Evolutionary conservation across 2,329 filamentous ascomycete genomes (phyloP).

Genomic region (Periconia sp.): DNA sequence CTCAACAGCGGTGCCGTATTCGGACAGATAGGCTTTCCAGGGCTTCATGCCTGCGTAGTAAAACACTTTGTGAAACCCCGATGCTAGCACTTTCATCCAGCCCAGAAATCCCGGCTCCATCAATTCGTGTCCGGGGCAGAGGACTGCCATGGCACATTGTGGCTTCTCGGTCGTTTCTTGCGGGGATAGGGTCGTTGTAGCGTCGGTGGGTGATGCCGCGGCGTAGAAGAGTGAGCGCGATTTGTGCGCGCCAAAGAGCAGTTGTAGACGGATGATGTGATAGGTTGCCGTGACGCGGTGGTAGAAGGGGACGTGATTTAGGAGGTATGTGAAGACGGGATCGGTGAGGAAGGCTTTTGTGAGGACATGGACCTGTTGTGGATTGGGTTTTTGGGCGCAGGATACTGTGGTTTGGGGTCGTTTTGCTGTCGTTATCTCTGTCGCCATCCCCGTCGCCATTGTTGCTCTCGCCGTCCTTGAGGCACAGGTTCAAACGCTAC

Average conservation of each 20-base stretch:
- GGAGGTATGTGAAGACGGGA: constrained; percentile 6
- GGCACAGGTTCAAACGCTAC: no score
- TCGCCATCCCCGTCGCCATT: no score
- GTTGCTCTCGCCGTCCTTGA: no score
- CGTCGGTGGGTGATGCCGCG: neutral
- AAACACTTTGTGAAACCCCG: neutral
- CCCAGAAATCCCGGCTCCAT: neutral
- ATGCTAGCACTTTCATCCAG: neutral
- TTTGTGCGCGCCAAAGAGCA: neutral
- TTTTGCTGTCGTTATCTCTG: no score
- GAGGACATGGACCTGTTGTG: neutral
- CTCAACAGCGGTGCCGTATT: constrained; percentile 1
- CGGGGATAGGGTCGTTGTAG: constrained; percentile 2
- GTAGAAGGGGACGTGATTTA: constrained; percentile 4
- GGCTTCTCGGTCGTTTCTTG: constrained; percentile 1
- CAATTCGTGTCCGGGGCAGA: constrained; percentile 6
- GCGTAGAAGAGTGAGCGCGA: neutral
- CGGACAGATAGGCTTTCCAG: neutral
- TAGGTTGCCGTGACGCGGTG: neutral
- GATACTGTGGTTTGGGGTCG: no score
- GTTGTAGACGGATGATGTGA: constrained; percentile 1
- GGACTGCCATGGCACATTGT: constrained; percentile 4
- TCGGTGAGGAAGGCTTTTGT: constrained; percentile 9
- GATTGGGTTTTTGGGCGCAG: neutral
- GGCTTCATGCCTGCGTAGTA: neutral